phyloP scores from a whole-genome alignment of 805 yeast species.

The Ogataea neopini region DNA sequence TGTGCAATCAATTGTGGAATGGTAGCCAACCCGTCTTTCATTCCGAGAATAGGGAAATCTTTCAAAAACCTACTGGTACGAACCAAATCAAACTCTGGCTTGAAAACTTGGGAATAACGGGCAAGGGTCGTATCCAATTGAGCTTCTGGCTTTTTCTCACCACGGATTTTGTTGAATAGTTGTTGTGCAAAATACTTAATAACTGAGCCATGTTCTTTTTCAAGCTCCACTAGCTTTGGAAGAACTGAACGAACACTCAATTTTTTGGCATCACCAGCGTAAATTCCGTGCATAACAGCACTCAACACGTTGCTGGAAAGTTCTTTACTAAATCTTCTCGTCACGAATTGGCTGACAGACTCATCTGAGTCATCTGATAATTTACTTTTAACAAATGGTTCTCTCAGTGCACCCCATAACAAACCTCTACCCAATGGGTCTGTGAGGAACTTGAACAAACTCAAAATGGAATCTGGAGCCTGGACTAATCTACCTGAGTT shows the following conservation, averaged over 20 bases:
- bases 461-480: conserved; percentile 46
- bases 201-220: conserved; percentile 59
- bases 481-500: conserved; percentile 47
- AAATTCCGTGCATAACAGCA: conserved; percentile 86
- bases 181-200: conserved; percentile 46
- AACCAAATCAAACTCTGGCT: conserved; percentile 41
- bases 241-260: conserved; percentile 67
- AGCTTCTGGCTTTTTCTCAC: conserved; percentile 9
- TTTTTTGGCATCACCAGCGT: conserved; percentile 76
- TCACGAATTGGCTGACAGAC: conserved; percentile 63
- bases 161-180: conserved; percentile 25
- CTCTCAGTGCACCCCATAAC: conserved; percentile 46
- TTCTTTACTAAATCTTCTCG: conserved; percentile 66
- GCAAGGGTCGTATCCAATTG: conserved; percentile 33
- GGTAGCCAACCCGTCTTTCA: conserved; percentile 54
- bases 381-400: conserved; percentile 45
- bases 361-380: conserved; percentile 53
- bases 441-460: conserved; percentile 33
- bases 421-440: conserved; percentile 34
- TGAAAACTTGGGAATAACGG: conserved; percentile 42
- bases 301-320: conserved; percentile 62
- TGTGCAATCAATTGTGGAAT: conserved; percentile 48
- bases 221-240: conserved; percentile 56
- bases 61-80: conserved; percentile 42
- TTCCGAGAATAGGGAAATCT: conserved; percentile 60